Evolutionary conservation across 805 yeast species (phyloP), one percentile per base, ranked within the genome.

Genomic region (Candida tallmaniae): DNA sequence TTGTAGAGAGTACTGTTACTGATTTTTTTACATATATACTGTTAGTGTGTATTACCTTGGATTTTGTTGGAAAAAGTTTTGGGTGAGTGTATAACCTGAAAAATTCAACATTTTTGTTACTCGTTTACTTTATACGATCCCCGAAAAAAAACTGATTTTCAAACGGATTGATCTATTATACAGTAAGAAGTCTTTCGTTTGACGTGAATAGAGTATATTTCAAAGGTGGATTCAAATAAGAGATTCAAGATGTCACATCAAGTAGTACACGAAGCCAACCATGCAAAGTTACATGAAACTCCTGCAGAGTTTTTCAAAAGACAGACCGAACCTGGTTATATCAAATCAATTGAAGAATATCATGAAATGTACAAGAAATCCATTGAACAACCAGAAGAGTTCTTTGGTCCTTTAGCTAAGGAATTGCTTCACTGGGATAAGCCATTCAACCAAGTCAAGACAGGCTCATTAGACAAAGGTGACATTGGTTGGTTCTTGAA

Each of bases 361-460:
- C 61, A 75, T 43, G 56, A 66, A 39, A 51, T 86, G 62, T 85
- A 89, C 67, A 58, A 76, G 43, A 70, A 84, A 68, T 83, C 95
- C 17, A 77, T 89, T 45, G 69, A 76, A 38, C 75, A 84, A 51
- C 97, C 97, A 27, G 83, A 75, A 35, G 71, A 62, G 23, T 89
- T 90, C 59, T 89, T 84, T 58, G 89, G 88, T 31, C 76, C 78
- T 32, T 66, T 74, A 57, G 97, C 96, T 32, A 73, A 70, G 38
- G 76, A 81, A 51, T 70, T 76, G 37, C 72, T 89, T 46, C 62
- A 74, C 50, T 89, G 97, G 97, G 85, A 80, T 55, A 76, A 70
- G 40, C 87, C 79, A 34, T 89, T 85, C 61, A 68, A 72, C 48
- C 69, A 73, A 39, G 93, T 74, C 50, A 73, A 65, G 38, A 62